Evolutionary conservation across 441 rosid species (phyloP).

Genomic region (Syzygium malaccense): DNA sequence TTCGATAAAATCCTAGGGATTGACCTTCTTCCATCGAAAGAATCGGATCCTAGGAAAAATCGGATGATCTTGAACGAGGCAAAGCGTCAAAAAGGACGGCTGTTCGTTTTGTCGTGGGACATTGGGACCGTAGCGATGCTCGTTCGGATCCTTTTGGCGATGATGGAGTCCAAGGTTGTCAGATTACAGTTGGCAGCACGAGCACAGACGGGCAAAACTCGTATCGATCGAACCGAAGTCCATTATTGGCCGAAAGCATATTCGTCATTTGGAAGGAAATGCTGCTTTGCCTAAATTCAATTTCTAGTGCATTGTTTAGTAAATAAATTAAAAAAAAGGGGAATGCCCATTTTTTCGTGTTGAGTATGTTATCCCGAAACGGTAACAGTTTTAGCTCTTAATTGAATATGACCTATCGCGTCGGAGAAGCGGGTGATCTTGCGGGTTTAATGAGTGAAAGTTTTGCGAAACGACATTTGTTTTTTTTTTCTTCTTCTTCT

Average conservation of each 20-base stretch:
- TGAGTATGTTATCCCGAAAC: too few species aligned
- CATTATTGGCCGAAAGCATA: background rate
- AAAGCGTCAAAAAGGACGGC: background rate
- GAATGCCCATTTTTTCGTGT: background rate
- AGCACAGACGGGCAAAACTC: background rate
- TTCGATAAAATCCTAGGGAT: background rate
- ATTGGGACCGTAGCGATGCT: accelerated
- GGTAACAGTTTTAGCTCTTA: too few species aligned
- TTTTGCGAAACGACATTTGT: too few species aligned
- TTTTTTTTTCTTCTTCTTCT: too few species aligned
- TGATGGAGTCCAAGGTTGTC: background rate
- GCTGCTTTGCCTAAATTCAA: background rate
- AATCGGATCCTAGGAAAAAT: background rate
- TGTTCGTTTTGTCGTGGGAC: background rate
- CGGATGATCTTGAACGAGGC: background rate
- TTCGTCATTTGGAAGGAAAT: background rate
- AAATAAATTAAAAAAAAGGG: background rate
- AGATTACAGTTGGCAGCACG: background rate
- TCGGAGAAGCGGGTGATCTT: too few species aligned
- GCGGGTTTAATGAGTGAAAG: too few species aligned
- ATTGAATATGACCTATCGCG: too few species aligned
- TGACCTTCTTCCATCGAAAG: background rate
- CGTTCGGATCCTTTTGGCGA: background rate
- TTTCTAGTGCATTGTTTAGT: background rate
- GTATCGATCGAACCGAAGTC: background rate